A percentile compares a stretch with the other conserved stretches of the same genome.
phyloP scores from a whole-genome alignment of 805 yeast species.

The Metschnikowia santaceciliae region DNA sequence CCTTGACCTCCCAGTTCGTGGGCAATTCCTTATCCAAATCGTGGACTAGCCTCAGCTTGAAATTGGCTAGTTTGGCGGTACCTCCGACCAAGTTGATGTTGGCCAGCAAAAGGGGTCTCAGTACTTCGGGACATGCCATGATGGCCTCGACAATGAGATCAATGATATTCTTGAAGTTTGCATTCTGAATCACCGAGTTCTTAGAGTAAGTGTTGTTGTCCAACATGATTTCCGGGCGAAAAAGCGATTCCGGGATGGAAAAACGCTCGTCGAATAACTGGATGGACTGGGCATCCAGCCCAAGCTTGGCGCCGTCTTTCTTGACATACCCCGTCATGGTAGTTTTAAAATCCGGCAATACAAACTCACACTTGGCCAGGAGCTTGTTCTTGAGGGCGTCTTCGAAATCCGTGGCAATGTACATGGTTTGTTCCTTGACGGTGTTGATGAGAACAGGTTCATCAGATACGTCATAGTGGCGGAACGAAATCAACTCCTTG shows the following conservation, averaged over 20 bases:
- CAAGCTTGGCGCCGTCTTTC: conserved; percentile 25
- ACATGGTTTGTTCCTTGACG: conserved; percentile 75
- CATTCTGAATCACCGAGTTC: conserved; percentile 29
- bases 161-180: conserved; percentile 65
- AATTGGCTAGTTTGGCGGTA: conserved; percentile 64
- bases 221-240: conserved; percentile 70
- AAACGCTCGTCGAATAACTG: conserved; percentile 80
- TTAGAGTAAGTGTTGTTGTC: conserved; percentile 30
- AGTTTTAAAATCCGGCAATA: conserved; percentile 83
- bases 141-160: conserved; percentile 75
- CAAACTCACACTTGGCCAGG: conserved; percentile 57
- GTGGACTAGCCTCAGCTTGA: conserved; percentile 52
- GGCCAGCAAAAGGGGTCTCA: conserved; percentile 70
- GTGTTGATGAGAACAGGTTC: conserved; percentile 82
- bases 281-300: conserved; percentile 60
- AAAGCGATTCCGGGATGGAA: conserved; percentile 78
- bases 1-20: conserved; percentile 61
- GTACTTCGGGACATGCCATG: conserved; percentile 64
- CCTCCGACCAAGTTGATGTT: conserved; percentile 87
- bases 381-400: conserved; percentile 38
- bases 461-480: conserved; percentile 91
- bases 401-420: conserved; percentile 59
- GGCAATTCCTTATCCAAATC: conserved; percentile 70
- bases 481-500: conserved; percentile 78
- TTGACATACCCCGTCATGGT: conserved; percentile 70